These are phyloP conservation scores for Kazachstania bromeliacearum DNA, from an alignment of 805 yeast genomes.

Conservation along the genomic window DNA sequence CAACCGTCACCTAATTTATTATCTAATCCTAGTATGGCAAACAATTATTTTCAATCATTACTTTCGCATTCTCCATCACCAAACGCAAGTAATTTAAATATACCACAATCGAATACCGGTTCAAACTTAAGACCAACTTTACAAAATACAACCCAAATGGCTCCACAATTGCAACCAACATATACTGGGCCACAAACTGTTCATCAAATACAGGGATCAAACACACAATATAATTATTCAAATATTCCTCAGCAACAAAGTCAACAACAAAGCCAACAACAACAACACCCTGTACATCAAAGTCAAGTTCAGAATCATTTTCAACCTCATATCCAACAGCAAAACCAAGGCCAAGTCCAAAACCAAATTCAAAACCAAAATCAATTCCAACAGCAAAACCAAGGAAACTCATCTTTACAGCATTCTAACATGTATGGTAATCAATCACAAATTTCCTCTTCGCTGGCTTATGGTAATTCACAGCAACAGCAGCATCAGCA, in stretches of 20 bases:
- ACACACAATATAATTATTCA: neutral
- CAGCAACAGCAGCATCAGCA: neutral
- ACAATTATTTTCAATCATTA: slow-evolving; percentile 23
- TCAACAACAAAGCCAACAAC: slow-evolving; percentile 1
- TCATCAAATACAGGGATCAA: neutral
- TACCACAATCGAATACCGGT: slow-evolving; percentile 3
- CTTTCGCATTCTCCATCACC: slow-evolving; percentile 25
- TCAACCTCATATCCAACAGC: slow-evolving; percentile 12
- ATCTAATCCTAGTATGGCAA: slow-evolving; percentile 18
- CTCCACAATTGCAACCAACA: too few relatives aligned
- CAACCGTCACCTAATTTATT: too few relatives aligned
- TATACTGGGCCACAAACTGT: too few relatives aligned
- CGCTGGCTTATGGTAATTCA: neutral
- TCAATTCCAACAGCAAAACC: slow-evolving; percentile 10
- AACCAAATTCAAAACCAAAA: slow-evolving; percentile 1
- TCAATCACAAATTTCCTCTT: too few relatives aligned
- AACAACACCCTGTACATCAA: neutral
- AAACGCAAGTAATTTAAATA: slow-evolving; percentile 11
- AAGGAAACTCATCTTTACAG: slow-evolving; percentile 15
- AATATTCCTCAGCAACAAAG: neutral
- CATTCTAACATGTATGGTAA: slow-evolving; percentile 1
- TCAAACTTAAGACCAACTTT: too few relatives aligned
- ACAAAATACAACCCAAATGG: too few relatives aligned
- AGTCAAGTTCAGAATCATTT: slow-evolving; percentile 6
- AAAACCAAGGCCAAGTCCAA: slow-evolving; percentile 13